These are phyloP conservation scores for Elsinoe perseae DNA, from an alignment of 2,329 filamentous ascomycete genomes.

Conservation along the genomic window DNA sequence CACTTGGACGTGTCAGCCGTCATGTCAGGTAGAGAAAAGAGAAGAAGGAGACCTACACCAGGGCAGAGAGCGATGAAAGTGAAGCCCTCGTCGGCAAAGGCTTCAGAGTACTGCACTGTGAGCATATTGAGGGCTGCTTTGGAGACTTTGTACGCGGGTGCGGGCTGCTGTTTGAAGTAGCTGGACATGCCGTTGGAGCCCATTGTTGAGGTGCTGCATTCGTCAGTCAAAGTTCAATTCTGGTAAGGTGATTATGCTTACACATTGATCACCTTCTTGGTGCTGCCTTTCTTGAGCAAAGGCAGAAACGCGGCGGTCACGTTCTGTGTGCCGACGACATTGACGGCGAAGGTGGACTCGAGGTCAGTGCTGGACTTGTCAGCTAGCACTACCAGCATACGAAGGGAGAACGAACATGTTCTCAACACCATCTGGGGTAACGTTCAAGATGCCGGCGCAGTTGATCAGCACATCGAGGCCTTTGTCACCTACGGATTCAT, in stretches of 20 bases:
- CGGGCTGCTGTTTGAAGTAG: slow-evolving; percentile 21
- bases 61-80: slow-evolving; percentile 38
- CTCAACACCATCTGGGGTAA: slow-evolving; percentile 16
- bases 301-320: slow-evolving; percentile 36
- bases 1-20: slow-evolving; percentile 31
- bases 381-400: neutral
- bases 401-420: slow-evolving; percentile 3
- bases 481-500: slow-evolving; percentile 29
- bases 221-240: neutral
- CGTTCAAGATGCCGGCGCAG: slow-evolving; percentile 34
- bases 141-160: slow-evolving; percentile 38
- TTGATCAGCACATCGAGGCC: slow-evolving; percentile 43
- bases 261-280: slow-evolving; percentile 42
- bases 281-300: slow-evolving; percentile 29
- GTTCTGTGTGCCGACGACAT: slow-evolving; percentile 35
- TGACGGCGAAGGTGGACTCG: slow-evolving; percentile 28
- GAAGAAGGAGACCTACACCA: slow-evolving; percentile 32
- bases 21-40: neutral
- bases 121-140: slow-evolving; percentile 45
- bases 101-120: slow-evolving; percentile 38
- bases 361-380: slow-evolving; percentile 23
- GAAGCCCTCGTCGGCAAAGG: slow-evolving; percentile 36
- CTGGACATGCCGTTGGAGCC: slow-evolving; percentile 34
- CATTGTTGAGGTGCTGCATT: slow-evolving; percentile 34
- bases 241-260: slow-evolving; percentile 21